phyloP scores from a whole-genome alignment of 1,284 basidiomycete genomes.

The Cryptococcus maquisensis region DNA sequence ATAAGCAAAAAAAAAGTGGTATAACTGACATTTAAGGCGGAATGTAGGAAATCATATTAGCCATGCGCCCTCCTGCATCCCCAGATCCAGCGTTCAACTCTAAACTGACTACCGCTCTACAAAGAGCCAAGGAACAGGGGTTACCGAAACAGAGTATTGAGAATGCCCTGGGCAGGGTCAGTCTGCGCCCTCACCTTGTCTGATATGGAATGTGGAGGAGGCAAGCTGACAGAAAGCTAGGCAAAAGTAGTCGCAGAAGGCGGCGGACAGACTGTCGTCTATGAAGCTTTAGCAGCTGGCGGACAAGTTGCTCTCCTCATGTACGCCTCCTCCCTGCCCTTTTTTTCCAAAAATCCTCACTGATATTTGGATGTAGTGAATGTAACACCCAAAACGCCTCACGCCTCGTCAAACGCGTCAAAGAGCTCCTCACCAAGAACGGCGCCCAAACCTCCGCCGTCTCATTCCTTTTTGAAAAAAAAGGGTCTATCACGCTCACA shows the following conservation, averaged over 20 bases:
- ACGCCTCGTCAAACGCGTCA: conserved; percentile 63
- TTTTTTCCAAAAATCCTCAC: background rate
- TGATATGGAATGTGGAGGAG: background rate
- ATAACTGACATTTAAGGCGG: background rate
- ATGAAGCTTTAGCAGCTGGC: conserved; percentile 65
- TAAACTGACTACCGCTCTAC: conserved; percentile 60
- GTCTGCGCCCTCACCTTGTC: conserved; percentile 16
- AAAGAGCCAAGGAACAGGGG: conserved; percentile 60
- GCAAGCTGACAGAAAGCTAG: conserved; percentile 3
- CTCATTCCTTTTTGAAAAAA: conserved; percentile 68
- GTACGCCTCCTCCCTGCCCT: conserved; percentile 51
- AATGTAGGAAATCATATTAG: conserved; percentile 64
- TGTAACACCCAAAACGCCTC: conserved; percentile 70
- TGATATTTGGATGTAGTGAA: conserved; percentile 55
- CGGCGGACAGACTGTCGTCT: conserved; percentile 50
- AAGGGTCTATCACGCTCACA: conserved; percentile 61
- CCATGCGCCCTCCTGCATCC: conserved; percentile 64
- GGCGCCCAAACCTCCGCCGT: conserved; percentile 68
- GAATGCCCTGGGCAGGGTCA: conserved; percentile 63
- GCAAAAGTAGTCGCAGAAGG: conserved; percentile 34
- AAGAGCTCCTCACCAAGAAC: conserved; percentile 59
- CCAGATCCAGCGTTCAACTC: conserved; percentile 62
- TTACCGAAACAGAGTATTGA: conserved; percentile 76
- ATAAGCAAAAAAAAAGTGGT: background rate
- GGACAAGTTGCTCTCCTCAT: conserved; percentile 69